phyloP scores from a whole-genome alignment of 257 asterid species.

The Penstemon eatonii region DNA sequence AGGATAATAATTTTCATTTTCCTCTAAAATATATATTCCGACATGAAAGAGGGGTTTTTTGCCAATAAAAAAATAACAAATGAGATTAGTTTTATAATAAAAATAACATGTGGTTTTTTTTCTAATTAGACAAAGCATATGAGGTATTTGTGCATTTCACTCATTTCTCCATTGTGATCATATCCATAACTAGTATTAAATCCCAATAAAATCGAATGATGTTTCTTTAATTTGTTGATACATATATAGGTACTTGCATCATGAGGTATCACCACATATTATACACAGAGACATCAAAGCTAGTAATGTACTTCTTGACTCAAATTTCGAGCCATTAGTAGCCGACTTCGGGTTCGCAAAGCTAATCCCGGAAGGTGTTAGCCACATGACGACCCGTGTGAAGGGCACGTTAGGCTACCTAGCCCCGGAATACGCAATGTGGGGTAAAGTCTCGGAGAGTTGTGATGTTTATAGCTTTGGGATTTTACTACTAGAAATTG shows the following conservation, averaged over 20 bases:
- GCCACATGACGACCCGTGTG: slow-evolving; percentile 89
- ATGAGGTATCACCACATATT: slow-evolving; percentile 77
- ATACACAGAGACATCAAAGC: slow-evolving; percentile 85
- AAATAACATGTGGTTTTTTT: too few relatives aligned
- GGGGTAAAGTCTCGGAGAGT: slow-evolving; percentile 86
- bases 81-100: too few relatives aligned
- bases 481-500: slow-evolving; percentile 57
- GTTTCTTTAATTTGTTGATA: neutral
- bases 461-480: slow-evolving; percentile 87
- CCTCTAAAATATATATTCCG: too few relatives aligned
- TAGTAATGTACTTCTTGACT: slow-evolving; percentile 72
- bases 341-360: slow-evolving; percentile 89
- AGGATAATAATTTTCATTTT: too few relatives aligned
- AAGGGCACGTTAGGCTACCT: slow-evolving; percentile 81
- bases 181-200: neutral
- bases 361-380: slow-evolving; percentile 85
- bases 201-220: neutral
- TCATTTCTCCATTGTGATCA: too few relatives aligned
- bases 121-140: too few relatives aligned
- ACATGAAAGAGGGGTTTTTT: too few relatives aligned
- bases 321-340: slow-evolving; percentile 68
- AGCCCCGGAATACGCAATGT: slow-evolving; percentile 91
- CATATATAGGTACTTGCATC: slow-evolving; percentile 64
- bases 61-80: too few relatives aligned
- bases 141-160: too few relatives aligned